Conservation (phyloP, 371 early-diverging fungal species). For the Umbelopsis sp. region DNA sequence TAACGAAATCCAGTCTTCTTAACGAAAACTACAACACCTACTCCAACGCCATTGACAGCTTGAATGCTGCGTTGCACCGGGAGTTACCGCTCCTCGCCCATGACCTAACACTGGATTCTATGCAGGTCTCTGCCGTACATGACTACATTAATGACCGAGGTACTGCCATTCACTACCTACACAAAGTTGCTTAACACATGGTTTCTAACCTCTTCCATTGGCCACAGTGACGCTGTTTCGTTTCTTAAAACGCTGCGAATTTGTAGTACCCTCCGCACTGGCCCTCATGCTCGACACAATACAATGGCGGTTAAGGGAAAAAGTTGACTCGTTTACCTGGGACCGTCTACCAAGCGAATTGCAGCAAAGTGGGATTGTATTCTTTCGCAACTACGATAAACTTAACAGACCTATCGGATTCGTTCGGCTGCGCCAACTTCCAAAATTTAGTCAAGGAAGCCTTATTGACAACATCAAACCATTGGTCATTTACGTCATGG, state of each 20-base stretch:
- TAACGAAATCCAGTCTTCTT: background rate
- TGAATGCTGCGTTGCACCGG: constrained; percentile 37
- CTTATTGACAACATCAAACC: constrained; percentile 33
- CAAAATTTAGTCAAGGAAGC: constrained; percentile 21
- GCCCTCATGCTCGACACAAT: constrained; percentile 44
- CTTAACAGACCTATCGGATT: constrained; percentile 38
- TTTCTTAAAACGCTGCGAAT: constrained; percentile 40
- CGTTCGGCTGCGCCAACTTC: constrained; percentile 39
- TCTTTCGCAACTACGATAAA: constrained; percentile 42
- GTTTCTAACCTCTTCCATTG: background rate
- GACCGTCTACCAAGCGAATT: constrained; percentile 27
- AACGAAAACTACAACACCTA: constrained; percentile 8
- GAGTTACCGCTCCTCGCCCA: constrained; percentile 44
- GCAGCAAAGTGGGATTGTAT: constrained; percentile 34
- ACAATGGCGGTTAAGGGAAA: constrained; percentile 42
- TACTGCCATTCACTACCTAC: background rate
- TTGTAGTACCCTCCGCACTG: constrained; percentile 37
- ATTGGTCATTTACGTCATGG: constrained; percentile 43
- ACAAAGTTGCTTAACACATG: background rate
- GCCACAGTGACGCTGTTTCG: constrained; percentile 46
- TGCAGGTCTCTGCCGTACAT: constrained; percentile 32
- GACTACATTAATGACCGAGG: constrained; percentile 45
- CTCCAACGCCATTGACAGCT: constrained; percentile 29
- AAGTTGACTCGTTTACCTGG: constrained; percentile 29
- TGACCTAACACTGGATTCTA: constrained; percentile 34